Evolutionary conservation across 2,329 filamentous ascomycete species (phyloP).

Genomic region (Ramularia collo-cygni): DNA sequence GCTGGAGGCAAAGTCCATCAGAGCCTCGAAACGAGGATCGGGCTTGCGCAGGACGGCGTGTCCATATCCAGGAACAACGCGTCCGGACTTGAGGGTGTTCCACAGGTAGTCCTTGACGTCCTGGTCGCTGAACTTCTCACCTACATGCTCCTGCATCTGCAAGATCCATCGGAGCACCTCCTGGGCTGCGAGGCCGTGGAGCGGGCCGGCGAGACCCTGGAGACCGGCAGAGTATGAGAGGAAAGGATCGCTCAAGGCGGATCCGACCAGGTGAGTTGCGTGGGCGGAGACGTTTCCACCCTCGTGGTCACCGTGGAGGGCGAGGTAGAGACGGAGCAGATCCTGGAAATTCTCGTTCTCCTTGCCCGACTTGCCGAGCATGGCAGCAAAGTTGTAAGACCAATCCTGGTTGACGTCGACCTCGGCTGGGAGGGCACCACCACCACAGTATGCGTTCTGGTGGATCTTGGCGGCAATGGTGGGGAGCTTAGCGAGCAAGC

Average conservation of each 20-base stretch:
- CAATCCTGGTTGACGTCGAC: conserved; percentile 85
- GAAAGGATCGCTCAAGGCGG: conserved; percentile 93
- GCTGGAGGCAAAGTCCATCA: conserved; percentile 87
- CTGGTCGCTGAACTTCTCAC: conserved; percentile 91
- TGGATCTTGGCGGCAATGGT: conserved; percentile 97
- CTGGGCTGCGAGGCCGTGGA: conserved; percentile 99
- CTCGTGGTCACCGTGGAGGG: conserved; percentile 97
- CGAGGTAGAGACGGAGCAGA: conserved; percentile 84
- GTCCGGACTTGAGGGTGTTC: conserved; percentile 90
- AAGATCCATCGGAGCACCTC: conserved; percentile 98
- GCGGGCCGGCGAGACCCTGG: conserved; percentile 94
- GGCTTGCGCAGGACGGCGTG: conserved; percentile 99
- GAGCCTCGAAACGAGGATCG: conserved; percentile 95
- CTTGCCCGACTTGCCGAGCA: conserved; percentile 83
- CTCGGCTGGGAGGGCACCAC: conserved; percentile 67
- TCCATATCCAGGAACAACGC: conserved; percentile 95
- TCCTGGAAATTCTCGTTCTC: conserved; percentile 94
- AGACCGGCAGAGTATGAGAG: conserved; percentile 93
- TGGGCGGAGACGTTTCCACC: conserved; percentile 98
- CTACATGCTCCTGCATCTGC: conserved; percentile 95
- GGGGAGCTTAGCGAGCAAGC: conserved; percentile 88
- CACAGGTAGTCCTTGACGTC: conserved; percentile 98
- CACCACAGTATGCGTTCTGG: conserved; percentile 73
- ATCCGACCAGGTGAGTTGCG: conserved; percentile 96
- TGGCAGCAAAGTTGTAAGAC: conserved; percentile 97